phyloP scores from a whole-genome alignment of 768 basidiomycete species.

The Lyophyllum semitale region DNA sequence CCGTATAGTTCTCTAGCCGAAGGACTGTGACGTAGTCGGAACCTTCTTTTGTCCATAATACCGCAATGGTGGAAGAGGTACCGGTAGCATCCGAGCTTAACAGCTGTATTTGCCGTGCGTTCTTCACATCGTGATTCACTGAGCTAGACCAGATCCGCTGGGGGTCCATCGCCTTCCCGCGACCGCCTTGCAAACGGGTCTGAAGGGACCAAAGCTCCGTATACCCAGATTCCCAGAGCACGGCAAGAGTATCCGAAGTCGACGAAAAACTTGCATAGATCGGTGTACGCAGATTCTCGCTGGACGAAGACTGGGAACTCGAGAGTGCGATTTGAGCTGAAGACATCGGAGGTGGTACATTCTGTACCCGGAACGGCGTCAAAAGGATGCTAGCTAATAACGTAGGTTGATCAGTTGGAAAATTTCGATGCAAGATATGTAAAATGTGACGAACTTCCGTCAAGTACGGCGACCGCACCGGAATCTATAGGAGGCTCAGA shows the following conservation, averaged over 20 bases:
- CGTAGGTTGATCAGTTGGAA: neutral
- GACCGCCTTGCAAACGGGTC: slow-evolving; percentile 60
- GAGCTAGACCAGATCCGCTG: slow-evolving; percentile 36
- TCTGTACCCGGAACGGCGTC: slow-evolving; percentile 92
- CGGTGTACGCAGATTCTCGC: slow-evolving; percentile 44
- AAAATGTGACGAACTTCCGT: slow-evolving; percentile 67
- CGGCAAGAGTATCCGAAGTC: slow-evolving; percentile 55
- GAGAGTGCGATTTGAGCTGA: slow-evolving; percentile 49
- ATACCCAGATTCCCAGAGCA: slow-evolving; percentile 71
- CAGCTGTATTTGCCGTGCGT: slow-evolving; percentile 36
- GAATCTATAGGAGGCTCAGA: slow-evolving; percentile 69
- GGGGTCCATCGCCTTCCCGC: slow-evolving; percentile 63
- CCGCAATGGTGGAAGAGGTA: slow-evolving; percentile 26
- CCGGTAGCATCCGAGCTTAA: slow-evolving; percentile 9
- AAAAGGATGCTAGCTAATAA: slow-evolving; percentile 69
- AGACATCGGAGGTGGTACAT: slow-evolving; percentile 98
- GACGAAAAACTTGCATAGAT: slow-evolving; percentile 67
- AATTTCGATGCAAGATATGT: neutral
- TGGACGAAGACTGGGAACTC: slow-evolving; percentile 16
- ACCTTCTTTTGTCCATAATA: slow-evolving; percentile 41
- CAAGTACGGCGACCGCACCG: slow-evolving; percentile 85
- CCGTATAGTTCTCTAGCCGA: slow-evolving; percentile 21
- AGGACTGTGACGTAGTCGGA: slow-evolving; percentile 33
- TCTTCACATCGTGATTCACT: slow-evolving; percentile 16
- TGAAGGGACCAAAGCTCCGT: slow-evolving; percentile 71